Evolutionary conservation across 129 eudicot genomes (phyloP), one percentile per base, ranked within the genome.

Genomic region (Logfia minima): DNA sequence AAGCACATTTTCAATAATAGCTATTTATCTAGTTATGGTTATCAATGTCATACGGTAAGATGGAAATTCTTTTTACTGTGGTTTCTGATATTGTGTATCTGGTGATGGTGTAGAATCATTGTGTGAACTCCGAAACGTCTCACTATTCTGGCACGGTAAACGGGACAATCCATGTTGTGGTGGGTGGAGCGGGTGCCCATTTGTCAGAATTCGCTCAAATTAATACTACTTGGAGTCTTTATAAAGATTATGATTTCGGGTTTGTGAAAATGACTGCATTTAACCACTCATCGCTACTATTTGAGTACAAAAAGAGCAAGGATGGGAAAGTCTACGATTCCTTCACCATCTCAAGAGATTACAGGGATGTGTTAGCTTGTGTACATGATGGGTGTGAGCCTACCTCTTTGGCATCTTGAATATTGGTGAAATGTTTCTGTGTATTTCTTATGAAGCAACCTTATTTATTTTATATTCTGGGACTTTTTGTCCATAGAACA

Each of bases 181-280:
- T 78, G 18, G 94, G 97, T 21, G 97, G 97, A 19, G 97, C 83
- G 4, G 97, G 97, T 58, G 73, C 86, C 74, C 97, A 88, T 77
- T 68, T 91, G 62, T 84, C 93, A 9, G 85, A 76, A 26, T 88
- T 91, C 68, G 72, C 83, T 29, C 4, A 78, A 11, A 70, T 91
- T 10, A 83, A 83, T 66, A 86, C 97, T 31, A 76, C 45, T 11
- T 91, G 97, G 97, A 91, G 97, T 71, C 70, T 91, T 9, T 81
- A 68, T 85, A 85, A 76, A 74, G 92, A 88, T 74, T 80, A 69
- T 63, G 97, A 91, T 72, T 87, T 62, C 10, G 97, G 97, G 43
- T 88, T 88, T 75, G 97, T 86, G 52, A 91, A 91, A 72, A 69
- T 91, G 82, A 91, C 97, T 0, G 97, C 97, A 31, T 86, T 85